These are phyloP conservation scores for Globisporangium nagaii DNA, from an alignment of 352 stramenopile species.

Conservation along the genomic window DNA sequence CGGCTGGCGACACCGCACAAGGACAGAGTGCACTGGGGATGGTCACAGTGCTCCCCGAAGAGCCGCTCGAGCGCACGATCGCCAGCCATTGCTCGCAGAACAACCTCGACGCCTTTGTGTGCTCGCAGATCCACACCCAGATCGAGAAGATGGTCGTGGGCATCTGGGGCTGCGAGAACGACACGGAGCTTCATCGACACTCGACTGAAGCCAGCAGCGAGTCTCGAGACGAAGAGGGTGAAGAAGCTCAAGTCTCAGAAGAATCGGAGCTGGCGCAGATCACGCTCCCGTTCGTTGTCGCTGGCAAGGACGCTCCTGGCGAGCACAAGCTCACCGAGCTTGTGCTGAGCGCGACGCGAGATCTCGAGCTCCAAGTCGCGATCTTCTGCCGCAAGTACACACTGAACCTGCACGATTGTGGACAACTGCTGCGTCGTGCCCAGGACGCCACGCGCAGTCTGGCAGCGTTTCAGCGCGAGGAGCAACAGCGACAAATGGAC, in stretches of 20 bases:
- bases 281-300: constrained; percentile 4
- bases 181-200: neutral
- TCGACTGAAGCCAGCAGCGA: neutral
- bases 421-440: constrained; percentile 23
- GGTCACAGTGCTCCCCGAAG: constrained; percentile 30
- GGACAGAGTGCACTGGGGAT: constrained; percentile 4
- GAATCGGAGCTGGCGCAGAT: constrained; percentile 5
- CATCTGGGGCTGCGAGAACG: constrained; percentile 46
- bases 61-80: constrained; percentile 26
- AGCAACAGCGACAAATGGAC: neutral
- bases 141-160: constrained; percentile 25
- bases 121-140: constrained; percentile 2
- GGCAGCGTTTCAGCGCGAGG: constrained; percentile 12
- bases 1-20: constrained; percentile 6
- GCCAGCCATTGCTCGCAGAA: constrained; percentile 21
- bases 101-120: constrained; percentile 13
- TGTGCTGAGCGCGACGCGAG: constrained; percentile 6
- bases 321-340: constrained; percentile 17
- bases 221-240: neutral
- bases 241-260: neutral
- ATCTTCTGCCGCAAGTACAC: constrained; percentile 28
- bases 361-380: constrained; percentile 33
- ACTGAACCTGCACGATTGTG: constrained; percentile 22
- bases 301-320: neutral
- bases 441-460: constrained; percentile 8